A percentile compares a stretch with the other conserved stretches of the same genome.
Evolutionary conservation across 805 yeast genomes (phyloP).

Genomic region (Monosporozyma servazzii): DNA sequence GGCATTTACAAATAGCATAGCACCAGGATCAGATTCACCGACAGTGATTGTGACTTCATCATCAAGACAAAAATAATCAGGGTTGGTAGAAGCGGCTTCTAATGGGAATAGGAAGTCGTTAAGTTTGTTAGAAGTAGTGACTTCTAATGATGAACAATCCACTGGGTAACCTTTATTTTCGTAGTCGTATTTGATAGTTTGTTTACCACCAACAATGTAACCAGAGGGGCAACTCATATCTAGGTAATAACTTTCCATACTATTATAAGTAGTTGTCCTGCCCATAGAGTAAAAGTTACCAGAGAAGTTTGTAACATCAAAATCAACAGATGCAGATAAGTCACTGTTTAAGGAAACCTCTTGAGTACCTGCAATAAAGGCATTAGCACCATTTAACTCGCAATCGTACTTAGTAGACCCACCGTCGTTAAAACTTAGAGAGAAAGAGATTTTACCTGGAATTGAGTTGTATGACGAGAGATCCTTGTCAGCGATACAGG

Average conservation of each 20-base stretch:
- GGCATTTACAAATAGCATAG: slow-evolving; percentile 27
- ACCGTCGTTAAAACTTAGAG: slow-evolving; percentile 30
- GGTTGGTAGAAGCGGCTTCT: slow-evolving; percentile 9
- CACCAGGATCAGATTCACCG: slow-evolving; percentile 19
- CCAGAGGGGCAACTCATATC: slow-evolving; percentile 30
- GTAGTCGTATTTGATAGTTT: slow-evolving; percentile 23
- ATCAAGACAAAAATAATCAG: slow-evolving; percentile 18
- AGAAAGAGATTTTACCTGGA: slow-evolving; percentile 25
- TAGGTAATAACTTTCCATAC: slow-evolving; percentile 28
- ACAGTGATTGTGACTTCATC: slow-evolving; percentile 15
- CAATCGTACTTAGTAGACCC: slow-evolving; percentile 22
- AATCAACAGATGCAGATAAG: slow-evolving; percentile 21
- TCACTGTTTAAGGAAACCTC: slow-evolving; percentile 19
- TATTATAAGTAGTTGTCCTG: slow-evolving; percentile 28
- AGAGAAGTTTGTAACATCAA: slow-evolving; percentile 16
- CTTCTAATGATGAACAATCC: slow-evolving; percentile 26
- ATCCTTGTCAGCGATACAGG: slow-evolving; percentile 23
- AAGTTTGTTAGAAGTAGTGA: slow-evolving; percentile 20
- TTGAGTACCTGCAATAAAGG: slow-evolving; percentile 24
- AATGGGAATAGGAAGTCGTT: slow-evolving; percentile 32
- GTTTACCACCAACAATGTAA: slow-evolving; percentile 21
- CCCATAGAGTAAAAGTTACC: slow-evolving; percentile 17
- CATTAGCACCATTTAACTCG: slow-evolving; percentile 28
- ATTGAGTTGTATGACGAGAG: slow-evolving; percentile 13
- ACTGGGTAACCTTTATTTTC: slow-evolving; percentile 29